phyloP scores from a whole-genome alignment of 768 basidiomycete species.

The Amanita subjunquillea region DNA sequence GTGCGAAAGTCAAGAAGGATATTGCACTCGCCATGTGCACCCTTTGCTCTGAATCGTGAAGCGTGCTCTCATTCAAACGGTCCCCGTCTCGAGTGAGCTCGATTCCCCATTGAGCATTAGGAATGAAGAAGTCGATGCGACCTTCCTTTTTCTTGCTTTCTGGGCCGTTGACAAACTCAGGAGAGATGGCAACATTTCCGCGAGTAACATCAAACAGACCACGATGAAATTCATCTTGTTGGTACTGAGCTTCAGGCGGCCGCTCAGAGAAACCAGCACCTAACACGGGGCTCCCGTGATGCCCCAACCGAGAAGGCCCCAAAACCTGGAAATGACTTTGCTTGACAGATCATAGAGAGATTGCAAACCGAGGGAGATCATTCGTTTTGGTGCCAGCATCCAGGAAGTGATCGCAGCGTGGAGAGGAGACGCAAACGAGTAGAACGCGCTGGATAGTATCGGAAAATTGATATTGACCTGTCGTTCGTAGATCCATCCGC shows the following conservation, averaged over 20 bases:
- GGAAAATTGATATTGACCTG: too few relatives aligned
- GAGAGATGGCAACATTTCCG: conserved; percentile 4
- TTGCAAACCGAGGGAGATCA: not conserved
- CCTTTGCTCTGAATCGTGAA: too few relatives aligned
- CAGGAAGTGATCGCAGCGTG: not conserved
- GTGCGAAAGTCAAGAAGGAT: not conserved
- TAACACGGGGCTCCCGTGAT: not conserved
- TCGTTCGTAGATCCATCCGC: not conserved
- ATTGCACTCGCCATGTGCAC: not conserved
- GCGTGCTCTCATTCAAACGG: too few relatives aligned
- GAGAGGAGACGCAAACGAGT: not conserved
- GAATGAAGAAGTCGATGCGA: conserved; percentile 7
- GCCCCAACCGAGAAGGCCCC: not conserved
- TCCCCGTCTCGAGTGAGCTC: not conserved
- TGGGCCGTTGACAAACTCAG: conserved; percentile 4
- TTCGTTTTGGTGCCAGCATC: not conserved
- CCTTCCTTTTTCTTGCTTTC: not conserved
- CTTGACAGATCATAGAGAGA: not conserved
- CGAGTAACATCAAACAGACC: not conserved
- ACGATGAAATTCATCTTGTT: conserved; percentile 7
- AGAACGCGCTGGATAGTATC: too few relatives aligned
- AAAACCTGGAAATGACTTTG: not conserved
- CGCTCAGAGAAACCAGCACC: not conserved
- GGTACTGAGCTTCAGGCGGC: conserved; percentile 6
- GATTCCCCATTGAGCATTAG: conserved; percentile 5